phyloP scores from a whole-genome alignment of 441 rosid species.

The Gossypium davidsonii region DNA sequence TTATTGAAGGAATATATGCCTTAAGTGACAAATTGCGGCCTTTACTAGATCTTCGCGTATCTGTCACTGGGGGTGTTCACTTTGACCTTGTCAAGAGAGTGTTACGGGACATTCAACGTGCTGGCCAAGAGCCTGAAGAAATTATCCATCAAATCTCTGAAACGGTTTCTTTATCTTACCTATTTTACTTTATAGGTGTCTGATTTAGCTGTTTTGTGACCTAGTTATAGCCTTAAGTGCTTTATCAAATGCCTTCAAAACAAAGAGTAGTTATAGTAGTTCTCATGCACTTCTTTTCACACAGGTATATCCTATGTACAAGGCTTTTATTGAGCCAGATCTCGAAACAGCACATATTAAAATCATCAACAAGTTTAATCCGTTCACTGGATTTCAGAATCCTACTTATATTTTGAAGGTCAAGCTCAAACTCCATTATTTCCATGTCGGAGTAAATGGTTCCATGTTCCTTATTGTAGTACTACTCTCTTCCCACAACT shows the following conservation, averaged over 20 bases:
- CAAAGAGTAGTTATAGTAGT: neutral
- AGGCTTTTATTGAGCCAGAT: conserved; percentile 97
- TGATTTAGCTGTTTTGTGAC: conserved; percentile 11
- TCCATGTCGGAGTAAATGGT: neutral
- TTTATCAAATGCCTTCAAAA: neutral
- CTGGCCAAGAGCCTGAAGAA: conserved; percentile 95
- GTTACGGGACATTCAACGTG: conserved; percentile 93
- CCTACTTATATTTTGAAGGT: conserved; percentile 91
- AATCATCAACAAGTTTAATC: conserved; percentile 89
- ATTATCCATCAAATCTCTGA: conserved; percentile 95
- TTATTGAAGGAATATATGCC: conserved; percentile 92
- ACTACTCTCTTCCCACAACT: conserved; percentile 2
- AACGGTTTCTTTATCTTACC: conserved; percentile 50
- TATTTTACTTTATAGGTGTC: conserved; percentile 11
- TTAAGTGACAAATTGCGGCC: conserved; percentile 84
- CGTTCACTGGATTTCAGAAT: conserved; percentile 92
- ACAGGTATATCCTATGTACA: conserved; percentile 97
- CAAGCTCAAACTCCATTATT: neutral
- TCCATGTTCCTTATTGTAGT: neutral
- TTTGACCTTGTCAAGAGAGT: conserved; percentile 97
- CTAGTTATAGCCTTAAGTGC: neutral
- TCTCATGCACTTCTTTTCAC: conserved; percentile 18
- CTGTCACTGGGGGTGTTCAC: conserved; percentile 95
- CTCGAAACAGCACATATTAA: conserved; percentile 90
- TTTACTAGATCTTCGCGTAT: conserved; percentile 90